A percentile compares a stretch with the other conserved stretches of the same genome.
phyloP scores from a whole-genome alignment of 352 stramenopile species.

The Phytophthora sansomeana region DNA sequence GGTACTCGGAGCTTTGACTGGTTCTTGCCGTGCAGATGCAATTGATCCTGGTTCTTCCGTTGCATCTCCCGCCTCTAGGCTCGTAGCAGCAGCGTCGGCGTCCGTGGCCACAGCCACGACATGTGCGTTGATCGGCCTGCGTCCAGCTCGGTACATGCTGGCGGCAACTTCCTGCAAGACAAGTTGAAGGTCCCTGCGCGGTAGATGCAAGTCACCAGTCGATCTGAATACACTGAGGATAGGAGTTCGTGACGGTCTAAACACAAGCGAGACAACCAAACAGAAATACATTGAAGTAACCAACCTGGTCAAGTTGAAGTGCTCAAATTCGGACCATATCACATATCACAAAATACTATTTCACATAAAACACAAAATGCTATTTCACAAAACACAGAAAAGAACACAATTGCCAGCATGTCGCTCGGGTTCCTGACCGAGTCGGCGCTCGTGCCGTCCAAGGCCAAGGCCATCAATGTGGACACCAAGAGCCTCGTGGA shows the following conservation, averaged over 20 bases:
- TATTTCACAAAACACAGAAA: constrained; percentile 1
- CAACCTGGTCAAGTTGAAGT: constrained; percentile 1
- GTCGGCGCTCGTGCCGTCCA: constrained; percentile 91
- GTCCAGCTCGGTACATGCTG: constrained; percentile 22
- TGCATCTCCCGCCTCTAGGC: constrained; percentile 13
- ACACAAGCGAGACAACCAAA: background rate
- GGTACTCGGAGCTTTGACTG: background rate
- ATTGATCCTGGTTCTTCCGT: background rate
- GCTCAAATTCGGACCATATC: background rate
- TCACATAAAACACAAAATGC: too few relatives aligned
- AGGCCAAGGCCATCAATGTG: constrained; percentile 90
- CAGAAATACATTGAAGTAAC: constrained; percentile 11
- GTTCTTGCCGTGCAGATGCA: background rate
- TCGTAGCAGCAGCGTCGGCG: constrained; percentile 12
- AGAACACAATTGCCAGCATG: constrained; percentile 52
- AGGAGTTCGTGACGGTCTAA: background rate
- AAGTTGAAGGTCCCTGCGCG: background rate
- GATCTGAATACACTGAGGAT: background rate
- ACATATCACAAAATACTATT: background rate
- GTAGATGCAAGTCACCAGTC: background rate
- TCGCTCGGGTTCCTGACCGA: constrained; percentile 93
- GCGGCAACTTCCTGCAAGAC: background rate
- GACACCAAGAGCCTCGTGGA: constrained; percentile 87
- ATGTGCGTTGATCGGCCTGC: constrained; percentile 17
- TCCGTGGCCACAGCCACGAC: constrained; percentile 15